phyloP scores from a whole-genome alignment of 2,329 filamentous ascomycete species.

The Fusarium redolens region DNA sequence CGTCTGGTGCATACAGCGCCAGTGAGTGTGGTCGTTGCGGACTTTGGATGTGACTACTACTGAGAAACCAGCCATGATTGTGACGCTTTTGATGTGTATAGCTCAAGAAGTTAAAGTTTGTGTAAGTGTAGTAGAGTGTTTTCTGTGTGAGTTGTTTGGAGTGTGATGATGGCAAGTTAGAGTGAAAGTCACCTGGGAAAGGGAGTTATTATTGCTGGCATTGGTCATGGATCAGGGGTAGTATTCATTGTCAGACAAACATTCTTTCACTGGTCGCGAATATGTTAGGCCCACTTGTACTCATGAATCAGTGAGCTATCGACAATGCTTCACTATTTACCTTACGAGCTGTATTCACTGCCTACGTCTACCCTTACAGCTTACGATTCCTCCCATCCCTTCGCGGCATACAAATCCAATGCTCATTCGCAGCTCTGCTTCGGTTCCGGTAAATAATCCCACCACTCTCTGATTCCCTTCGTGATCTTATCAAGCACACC shows the following conservation, averaged over 20 bases:
- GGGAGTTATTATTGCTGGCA: fast-evolving
- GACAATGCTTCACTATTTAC: neutral
- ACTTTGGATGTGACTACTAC: neutral
- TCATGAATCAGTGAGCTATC: neutral
- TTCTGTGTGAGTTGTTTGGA: neutral
- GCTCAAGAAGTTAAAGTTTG: neutral
- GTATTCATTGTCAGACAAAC: neutral
- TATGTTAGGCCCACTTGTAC: fast-evolving
- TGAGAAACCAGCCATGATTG: neutral
- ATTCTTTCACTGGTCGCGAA: neutral
- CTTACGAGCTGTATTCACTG: neutral
- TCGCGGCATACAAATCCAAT: too few species aligned
- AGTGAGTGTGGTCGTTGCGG: neutral
- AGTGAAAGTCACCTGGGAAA: neutral
- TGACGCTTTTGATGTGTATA: fast-evolving
- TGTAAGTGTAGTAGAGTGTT: neutral
- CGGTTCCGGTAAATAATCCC: neutral
- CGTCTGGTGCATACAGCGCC: neutral
- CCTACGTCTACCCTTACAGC: neutral
- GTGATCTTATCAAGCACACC: neutral
- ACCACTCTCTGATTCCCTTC: neutral
- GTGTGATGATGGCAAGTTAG: too few species aligned
- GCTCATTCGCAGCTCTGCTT: neutral
- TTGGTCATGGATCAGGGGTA: too few species aligned
- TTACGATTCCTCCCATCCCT: neutral